Evolutionary conservation across 805 yeast genomes (phyloP), one percentile per base, ranked within the genome.

Genomic region (Metschnikowia orientalis): DNA sequence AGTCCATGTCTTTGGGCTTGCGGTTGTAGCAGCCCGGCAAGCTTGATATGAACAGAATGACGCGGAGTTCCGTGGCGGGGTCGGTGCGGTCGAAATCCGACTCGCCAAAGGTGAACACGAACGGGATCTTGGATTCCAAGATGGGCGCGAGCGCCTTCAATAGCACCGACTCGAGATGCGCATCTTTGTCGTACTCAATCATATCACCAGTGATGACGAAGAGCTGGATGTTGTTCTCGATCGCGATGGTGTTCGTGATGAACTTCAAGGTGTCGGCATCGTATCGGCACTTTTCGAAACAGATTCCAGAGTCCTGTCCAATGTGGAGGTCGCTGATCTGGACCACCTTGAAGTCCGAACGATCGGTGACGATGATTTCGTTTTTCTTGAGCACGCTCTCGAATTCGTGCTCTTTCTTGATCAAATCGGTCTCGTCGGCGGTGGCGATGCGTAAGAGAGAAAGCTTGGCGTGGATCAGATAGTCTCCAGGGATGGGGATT

Each of bases 201-300:
- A 63, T 42, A 40, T 66, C 71, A 2, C 71, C 71, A 8, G 64
- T 60, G 34, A 66, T 52, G n/a, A 66, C 53, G 8, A 66, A 51
- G n/a, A 46, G 35, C 31, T 57, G 45, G 33, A 63, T 57, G 8
- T 66, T 61, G 4, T 35, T 41, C 38, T 65, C 71, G 6, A 34
- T 32, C 2, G 35, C 34, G 12, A 63, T 39, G 3, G 61, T 41
- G 4, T 42, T 24, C 13, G 48, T 44, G 8, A 66, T 36, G 39
- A 65, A 65, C 15, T 50, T 40, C 24, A 58, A 38, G 1, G 70
- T 62, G 26, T 45, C 45, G 23, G 40, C 35, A 32, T 62, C 67
- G 12, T 51, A 46, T 28, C 55, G 51, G 33, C 61, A 51, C 13
- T 36, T 37, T 14, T 45, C 45, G 10, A 31, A 35, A 32, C 54